phyloP scores from a whole-genome alignment of 1,284 basidiomycete genomes.

The Golubevia sp. region DNA sequence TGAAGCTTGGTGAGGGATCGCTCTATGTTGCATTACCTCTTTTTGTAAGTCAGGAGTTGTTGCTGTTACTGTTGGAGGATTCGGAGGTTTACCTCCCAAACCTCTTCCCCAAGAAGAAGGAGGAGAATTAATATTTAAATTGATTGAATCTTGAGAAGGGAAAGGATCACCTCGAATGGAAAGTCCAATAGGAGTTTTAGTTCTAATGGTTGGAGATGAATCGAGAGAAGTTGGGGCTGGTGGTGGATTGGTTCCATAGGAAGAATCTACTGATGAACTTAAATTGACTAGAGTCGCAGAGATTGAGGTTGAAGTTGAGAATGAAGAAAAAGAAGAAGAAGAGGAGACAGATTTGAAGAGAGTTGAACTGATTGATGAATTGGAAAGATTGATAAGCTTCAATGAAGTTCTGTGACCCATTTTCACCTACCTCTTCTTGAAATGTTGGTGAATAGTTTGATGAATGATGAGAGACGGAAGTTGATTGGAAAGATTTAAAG shows the following conservation, averaged over 20 bases:
- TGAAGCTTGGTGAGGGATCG: no score
- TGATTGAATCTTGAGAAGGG: slow-evolving; percentile 20
- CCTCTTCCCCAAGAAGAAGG: slow-evolving; percentile 3
- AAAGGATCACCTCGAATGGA: slow-evolving; percentile 38
- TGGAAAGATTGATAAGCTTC: no score
- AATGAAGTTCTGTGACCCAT: no score
- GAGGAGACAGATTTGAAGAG: no score
- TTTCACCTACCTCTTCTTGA: no score
- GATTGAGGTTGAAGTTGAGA: slow-evolving; percentile 5
- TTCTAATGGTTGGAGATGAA: slow-evolving; percentile 9
- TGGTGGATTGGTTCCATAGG: slow-evolving; percentile 37
- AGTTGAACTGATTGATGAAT: no score
- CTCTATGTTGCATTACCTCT: no score
- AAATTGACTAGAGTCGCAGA: slow-evolving; percentile 44
- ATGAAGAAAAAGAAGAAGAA: no score
- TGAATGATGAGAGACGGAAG: no score
- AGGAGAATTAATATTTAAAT: not conserved
- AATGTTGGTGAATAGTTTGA: no score
- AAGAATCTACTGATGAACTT: slow-evolving; percentile 38
- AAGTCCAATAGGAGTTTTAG: slow-evolving; percentile 14
- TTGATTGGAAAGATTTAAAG: no score
- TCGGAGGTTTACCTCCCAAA: not conserved
- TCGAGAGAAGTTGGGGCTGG: slow-evolving; percentile 25
- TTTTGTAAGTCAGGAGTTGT: no score
- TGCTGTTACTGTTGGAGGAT: not conserved